Percentiles rank a stretch among this genome's conserved stretches.
phyloP scores from a whole-genome alignment of 305 asterid species.

The Withania somnifera region DNA sequence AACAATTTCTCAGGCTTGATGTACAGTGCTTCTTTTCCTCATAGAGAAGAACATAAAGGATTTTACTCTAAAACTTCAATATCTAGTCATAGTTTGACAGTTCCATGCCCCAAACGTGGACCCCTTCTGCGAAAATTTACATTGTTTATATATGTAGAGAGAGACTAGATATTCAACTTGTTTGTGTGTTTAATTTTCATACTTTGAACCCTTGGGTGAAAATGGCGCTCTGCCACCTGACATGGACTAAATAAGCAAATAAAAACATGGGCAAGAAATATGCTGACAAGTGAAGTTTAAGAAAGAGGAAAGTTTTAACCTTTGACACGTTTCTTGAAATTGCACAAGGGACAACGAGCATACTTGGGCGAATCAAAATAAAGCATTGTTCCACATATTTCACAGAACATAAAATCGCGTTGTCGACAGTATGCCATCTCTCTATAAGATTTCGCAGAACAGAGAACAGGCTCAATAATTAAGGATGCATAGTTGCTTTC shows the following conservation, averaged over 20 bases:
- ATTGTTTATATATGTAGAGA: too few relatives aligned
- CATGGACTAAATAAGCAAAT: not conserved
- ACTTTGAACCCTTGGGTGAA: too few relatives aligned
- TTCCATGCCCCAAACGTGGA: not conserved
- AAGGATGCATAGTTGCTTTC: not conserved
- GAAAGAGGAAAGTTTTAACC: slow-evolving; percentile 16
- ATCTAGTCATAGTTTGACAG: not conserved
- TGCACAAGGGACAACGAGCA: slow-evolving; percentile 53
- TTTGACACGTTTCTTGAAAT: slow-evolving; percentile 34
- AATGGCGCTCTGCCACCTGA: too few relatives aligned
- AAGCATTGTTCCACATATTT: slow-evolving; percentile 60
- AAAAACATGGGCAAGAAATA: not conserved
- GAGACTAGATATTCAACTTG: too few relatives aligned
- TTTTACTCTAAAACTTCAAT: not conserved
- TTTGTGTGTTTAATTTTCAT: too few relatives aligned
- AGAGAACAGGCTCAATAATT: not conserved
- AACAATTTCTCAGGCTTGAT: not conserved
- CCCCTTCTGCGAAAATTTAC: too few relatives aligned
- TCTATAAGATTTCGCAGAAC: not conserved
- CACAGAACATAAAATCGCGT: slow-evolving; percentile 92
- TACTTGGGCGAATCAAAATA: slow-evolving; percentile 27
- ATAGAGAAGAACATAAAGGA: not conserved
- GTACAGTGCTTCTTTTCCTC: not conserved
- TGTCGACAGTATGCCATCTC: slow-evolving; percentile 37
- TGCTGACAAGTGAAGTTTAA: too few relatives aligned